These are phyloP conservation scores for Globisporangium cederbergense DNA, from an alignment of 352 stramenopile genomes.

Conservation along the genomic window DNA sequence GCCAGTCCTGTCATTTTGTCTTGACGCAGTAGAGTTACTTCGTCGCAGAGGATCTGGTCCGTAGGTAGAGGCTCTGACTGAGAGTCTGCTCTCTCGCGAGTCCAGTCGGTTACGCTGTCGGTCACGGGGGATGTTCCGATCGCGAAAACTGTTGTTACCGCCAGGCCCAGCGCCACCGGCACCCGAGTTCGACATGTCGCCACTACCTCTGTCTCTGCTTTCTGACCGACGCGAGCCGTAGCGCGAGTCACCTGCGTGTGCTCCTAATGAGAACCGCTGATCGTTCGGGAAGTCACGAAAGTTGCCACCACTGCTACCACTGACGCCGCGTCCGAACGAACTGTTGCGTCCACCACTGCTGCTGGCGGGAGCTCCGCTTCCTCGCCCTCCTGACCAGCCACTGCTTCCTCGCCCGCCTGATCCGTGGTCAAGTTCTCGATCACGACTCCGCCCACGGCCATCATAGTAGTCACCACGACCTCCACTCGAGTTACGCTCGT, in stretches of 20 bases:
- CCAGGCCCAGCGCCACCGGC: constrained; percentile 6
- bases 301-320: constrained; percentile 20
- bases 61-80: constrained; percentile 15
- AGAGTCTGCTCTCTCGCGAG: constrained; percentile 25
- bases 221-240: constrained; percentile 29
- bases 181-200: constrained; percentile 16
- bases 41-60: constrained; percentile 19
- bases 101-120: constrained; percentile 21
- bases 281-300: constrained; percentile 42
- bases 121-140: constrained; percentile 32
- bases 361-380: constrained; percentile 14
- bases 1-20: constrained; percentile 26
- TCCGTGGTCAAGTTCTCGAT: constrained; percentile 31
- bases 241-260: constrained; percentile 19
- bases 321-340: constrained; percentile 5
- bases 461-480: constrained; percentile 32
- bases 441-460: constrained; percentile 26
- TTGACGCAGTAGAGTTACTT: constrained; percentile 17
- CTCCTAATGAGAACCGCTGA: constrained; percentile 3
- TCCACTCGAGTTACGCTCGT: constrained; percentile 19
- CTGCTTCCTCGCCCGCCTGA: constrained; percentile 17
- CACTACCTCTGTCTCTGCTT: constrained; percentile 40
- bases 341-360: constrained; percentile 24
- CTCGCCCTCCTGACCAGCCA: constrained; percentile 14
- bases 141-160: constrained; percentile 25